Base-by-base conservation (phyloP, 441 rosid genomes). In the Populus hybrid region DNA sequence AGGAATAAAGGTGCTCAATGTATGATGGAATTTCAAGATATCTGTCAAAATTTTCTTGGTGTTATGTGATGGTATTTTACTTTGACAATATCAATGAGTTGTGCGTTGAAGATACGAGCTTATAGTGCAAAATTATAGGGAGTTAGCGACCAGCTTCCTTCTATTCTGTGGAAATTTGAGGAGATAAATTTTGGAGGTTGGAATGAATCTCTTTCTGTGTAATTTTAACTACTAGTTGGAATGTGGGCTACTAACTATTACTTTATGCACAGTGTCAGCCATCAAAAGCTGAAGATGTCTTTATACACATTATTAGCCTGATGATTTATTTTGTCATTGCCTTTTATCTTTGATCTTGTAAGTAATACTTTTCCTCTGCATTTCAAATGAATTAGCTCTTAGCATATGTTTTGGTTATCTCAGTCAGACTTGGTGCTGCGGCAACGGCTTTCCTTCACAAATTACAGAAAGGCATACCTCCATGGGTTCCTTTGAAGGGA, bases 371-470 rank as follows among this genome's bases (percentile, higher is more conserved):
- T 33, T 53, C 72, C 23, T 20, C 23, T 11, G 29, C 65, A 8
- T 66, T 77, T 56, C 23, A 24, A 59, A 38, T 64, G 76, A 33
- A 72, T 74, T 81, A 59, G 70, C 29, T 74, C 64, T 77, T 67
- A 31, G 78, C 9, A 64, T 77, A 59, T 83, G 74, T 38, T 16
- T 78, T 50, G 59, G 56, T 65, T 21, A 63, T 69, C 75, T 42
- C 95, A 94, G 99, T 94, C 75, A 92, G 97, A 85, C 86, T 94
- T 76, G 98, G 93, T 75, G 98, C 99, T 4, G 90, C 97, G 2
- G 97, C 97, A 77, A 94, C 99, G 1, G 94, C 88, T 56, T 89
- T 87, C 81, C 90, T 93, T 78, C 94, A 93, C 86, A 93, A 95
- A 88, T 90, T 93, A 63, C 98, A 91, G 81, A 90, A 90, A 83